phyloP scores from a whole-genome alignment of 2,329 filamentous ascomycete genomes.

The Alternaria gaisen region DNA sequence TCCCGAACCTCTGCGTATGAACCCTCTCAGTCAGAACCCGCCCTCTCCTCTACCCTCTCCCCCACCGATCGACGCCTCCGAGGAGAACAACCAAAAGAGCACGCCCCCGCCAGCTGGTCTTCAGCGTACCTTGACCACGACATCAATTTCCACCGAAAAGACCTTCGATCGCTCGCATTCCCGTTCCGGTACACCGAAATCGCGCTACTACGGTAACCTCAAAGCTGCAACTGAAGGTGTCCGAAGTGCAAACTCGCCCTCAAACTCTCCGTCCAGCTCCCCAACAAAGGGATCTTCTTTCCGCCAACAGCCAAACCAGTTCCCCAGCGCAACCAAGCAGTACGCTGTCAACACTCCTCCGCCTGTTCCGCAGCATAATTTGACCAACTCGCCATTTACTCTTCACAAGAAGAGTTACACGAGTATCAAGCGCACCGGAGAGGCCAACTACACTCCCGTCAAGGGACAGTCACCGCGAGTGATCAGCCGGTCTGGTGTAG shows the following conservation, averaged over 20 bases:
- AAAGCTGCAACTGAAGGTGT: conserved; percentile 54
- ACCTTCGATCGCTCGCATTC: conserved; percentile 43
- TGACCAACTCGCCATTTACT: conserved; percentile 37
- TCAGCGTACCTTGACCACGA: conserved; percentile 36
- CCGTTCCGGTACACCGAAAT: conserved; percentile 49
- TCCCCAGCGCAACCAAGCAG: conserved; percentile 41
- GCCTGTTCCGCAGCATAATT: conserved; percentile 16
- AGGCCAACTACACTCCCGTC: conserved; percentile 40
- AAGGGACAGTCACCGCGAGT: conserved; percentile 53
- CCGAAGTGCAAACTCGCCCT: conserved; percentile 36
- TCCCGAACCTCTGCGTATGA: conserved; percentile 58
- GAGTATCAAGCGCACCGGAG: conserved; percentile 44
- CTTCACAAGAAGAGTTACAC: conserved; percentile 46
- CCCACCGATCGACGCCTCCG: conserved; percentile 22
- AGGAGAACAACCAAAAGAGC: conserved; percentile 23
- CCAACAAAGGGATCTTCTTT: conserved; percentile 33
- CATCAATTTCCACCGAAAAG: conserved; percentile 39
- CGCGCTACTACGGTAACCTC: conserved; percentile 59
- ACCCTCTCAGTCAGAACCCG: conserved; percentile 59
- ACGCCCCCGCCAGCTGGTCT: conserved; percentile 22
- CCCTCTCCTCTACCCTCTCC: conserved; percentile 46
- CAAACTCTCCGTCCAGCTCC: conserved; percentile 34
- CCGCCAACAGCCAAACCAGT: conserved; percentile 28
- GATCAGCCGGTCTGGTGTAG: conserved; percentile 58
- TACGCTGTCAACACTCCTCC: conserved; percentile 42